Evolutionary conservation across 2,329 filamentous ascomycete genomes (phyloP).

Genomic region (Alternaria sp.): DNA sequence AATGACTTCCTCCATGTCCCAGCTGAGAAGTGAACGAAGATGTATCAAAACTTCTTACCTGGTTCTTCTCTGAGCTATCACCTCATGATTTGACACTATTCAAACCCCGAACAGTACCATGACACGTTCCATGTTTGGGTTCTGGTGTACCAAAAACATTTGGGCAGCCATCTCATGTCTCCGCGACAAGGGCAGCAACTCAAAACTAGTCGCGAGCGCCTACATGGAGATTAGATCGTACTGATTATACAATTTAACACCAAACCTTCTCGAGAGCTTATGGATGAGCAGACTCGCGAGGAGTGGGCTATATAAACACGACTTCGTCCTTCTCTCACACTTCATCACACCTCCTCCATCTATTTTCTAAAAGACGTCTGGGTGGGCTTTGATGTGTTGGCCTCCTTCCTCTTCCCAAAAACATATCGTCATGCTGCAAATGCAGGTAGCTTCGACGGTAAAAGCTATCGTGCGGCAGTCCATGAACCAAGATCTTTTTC

Average conservation of each 20-base stretch:
- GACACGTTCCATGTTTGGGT: no score
- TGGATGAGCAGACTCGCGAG: not conserved
- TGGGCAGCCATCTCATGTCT: not conserved
- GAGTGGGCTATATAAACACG: not conserved
- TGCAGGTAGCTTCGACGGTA: not conserved
- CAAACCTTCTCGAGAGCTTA: not conserved
- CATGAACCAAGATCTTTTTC: not conserved
- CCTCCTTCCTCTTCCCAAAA: not conserved
- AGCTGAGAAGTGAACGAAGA: not conserved
- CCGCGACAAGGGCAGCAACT: not conserved
- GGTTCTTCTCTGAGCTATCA: not conserved
- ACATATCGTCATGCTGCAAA: no score
- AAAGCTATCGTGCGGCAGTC: not conserved
- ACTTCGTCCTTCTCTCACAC: not conserved
- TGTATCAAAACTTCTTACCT: not conserved
- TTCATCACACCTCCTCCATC: not conserved
- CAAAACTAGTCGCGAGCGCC: not conserved
- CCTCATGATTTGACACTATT: accelerated
- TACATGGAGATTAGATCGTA: not conserved
- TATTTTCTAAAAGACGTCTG: no score
- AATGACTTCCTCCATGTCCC: accelerated
- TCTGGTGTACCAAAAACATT: not conserved
- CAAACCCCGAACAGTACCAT: no score
- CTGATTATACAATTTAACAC: not conserved
- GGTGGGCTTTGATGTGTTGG: no score